Evolutionary conservation across 257 asterid genomes (phyloP).

Genomic region (Gynochthodes officinalis): DNA sequence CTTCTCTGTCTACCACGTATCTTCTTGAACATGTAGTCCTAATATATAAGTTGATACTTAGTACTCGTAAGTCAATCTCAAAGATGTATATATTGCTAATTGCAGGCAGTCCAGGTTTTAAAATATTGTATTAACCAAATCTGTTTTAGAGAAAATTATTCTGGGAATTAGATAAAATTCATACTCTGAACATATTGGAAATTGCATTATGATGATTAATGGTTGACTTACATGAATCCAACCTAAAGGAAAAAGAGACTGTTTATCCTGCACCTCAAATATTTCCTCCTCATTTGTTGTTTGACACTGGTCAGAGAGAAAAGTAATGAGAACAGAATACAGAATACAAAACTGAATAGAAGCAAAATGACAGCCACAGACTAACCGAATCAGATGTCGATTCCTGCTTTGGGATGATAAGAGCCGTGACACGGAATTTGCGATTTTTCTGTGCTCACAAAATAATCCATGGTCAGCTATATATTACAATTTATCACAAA

Average conservation of each 20-base stretch:
- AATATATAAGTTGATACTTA: not conserved
- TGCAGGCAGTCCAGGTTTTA: not conserved
- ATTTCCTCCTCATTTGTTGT: slow-evolving; percentile 95
- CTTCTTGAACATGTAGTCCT: not conserved
- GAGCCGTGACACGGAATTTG: slow-evolving; percentile 76
- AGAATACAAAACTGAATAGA: slow-evolving; percentile 5
- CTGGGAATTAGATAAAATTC: not conserved
- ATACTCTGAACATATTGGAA: not conserved
- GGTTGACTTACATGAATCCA: slow-evolving; percentile 89
- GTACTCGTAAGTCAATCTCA: not conserved
- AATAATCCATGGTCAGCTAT: not conserved
- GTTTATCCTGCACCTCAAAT: slow-evolving; percentile 97
- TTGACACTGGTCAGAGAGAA: slow-evolving; percentile 66
- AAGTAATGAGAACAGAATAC: slow-evolving; percentile 10
- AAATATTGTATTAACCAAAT: not conserved
- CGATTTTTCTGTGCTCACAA: slow-evolving; percentile 64
- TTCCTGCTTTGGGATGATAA: slow-evolving; percentile 96
- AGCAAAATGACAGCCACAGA: slow-evolving; percentile 18
- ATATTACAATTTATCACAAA: slow-evolving; percentile 1
- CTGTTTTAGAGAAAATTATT: not conserved
- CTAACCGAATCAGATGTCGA: slow-evolving; percentile 96
- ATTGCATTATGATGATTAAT: not conserved
- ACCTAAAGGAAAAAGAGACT: slow-evolving; percentile 77
- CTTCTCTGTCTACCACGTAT: not conserved
- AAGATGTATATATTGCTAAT: not conserved